A percentile compares a stretch with the other conserved stretches of the same genome.
Evolutionary conservation across 2,329 filamentous ascomycete species (phyloP).

Genomic region (Aspergillus brasiliensis): DNA sequence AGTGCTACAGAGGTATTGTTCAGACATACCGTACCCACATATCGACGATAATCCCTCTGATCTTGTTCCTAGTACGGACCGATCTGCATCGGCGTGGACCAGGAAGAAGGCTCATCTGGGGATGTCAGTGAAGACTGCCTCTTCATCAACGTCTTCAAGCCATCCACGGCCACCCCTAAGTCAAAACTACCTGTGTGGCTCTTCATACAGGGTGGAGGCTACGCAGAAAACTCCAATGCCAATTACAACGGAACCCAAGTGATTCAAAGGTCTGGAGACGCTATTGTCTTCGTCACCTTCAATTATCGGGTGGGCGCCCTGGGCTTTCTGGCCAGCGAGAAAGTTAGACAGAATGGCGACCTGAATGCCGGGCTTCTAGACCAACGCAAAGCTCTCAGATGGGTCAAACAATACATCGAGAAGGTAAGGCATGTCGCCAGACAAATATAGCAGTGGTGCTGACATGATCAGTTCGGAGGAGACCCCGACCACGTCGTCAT

Average conservation of each 20-base stretch:
- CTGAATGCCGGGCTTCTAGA: slow-evolving; percentile 67
- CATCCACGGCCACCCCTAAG: slow-evolving; percentile 26
- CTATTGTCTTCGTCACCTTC: slow-evolving; percentile 68
- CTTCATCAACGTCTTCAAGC: slow-evolving; percentile 38
- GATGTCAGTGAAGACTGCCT: slow-evolving; percentile 44
- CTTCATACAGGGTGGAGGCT: slow-evolving; percentile 62
- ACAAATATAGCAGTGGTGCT: not conserved
- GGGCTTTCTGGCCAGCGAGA: slow-evolving; percentile 63
- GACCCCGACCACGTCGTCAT: slow-evolving; percentile 62
- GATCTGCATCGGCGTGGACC: slow-evolving; percentile 66
- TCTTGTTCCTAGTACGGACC: slow-evolving; percentile 26
- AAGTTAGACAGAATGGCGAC: slow-evolving; percentile 57
- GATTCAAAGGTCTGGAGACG: slow-evolving; percentile 55
- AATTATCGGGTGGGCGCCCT: slow-evolving; percentile 69
- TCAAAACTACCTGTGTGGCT: slow-evolving; percentile 64
- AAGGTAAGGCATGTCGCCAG: slow-evolving; percentile 10
- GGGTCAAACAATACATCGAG: slow-evolving; percentile 62
- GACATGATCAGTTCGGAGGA: slow-evolving; percentile 55
- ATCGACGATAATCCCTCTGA: not conserved
- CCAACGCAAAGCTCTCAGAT: slow-evolving; percentile 61
- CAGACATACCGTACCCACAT: not conserved
- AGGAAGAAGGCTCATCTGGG: slow-evolving; percentile 61
- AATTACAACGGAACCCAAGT: slow-evolving; percentile 63
- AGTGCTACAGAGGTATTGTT: slow-evolving; percentile 44
- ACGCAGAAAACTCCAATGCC: slow-evolving; percentile 52